Evolutionary conservation across 2,329 filamentous ascomycete species (phyloP).

Genomic region (Tolypocladium album): DNA sequence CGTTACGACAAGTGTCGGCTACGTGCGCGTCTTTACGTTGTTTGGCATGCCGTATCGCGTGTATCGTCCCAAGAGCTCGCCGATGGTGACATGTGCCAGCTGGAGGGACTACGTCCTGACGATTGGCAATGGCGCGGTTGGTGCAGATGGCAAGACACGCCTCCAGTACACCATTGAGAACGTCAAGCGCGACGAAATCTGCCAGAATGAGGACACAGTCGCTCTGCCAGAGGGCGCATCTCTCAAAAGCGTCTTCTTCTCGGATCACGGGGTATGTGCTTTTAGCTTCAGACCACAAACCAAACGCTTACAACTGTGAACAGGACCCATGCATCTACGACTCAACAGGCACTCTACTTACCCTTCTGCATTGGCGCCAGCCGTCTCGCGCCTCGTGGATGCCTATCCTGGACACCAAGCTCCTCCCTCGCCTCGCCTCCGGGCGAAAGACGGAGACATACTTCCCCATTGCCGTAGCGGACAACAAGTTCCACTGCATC

Average conservation of each 20-base stretch:
- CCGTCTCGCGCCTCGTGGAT: constrained; percentile 83
- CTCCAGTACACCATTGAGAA: constrained; percentile 91
- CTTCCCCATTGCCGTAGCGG: constrained; percentile 89
- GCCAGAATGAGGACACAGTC: constrained; percentile 86
- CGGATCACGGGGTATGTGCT: constrained; percentile 66
- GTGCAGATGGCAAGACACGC: constrained; percentile 64
- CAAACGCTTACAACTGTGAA: background rate
- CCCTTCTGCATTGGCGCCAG: constrained; percentile 82
- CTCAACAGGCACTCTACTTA: constrained; percentile 76
- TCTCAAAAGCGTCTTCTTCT: constrained; percentile 81
- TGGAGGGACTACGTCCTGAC: constrained; percentile 97
- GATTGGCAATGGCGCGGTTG: constrained; percentile 82
- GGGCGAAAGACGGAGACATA: constrained; percentile 85
- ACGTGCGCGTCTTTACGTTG: constrained; percentile 85
- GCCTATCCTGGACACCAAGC: constrained; percentile 80
- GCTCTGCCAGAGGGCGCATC: constrained; percentile 66
- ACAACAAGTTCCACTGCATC: constrained; percentile 93
- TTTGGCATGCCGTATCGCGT: constrained; percentile 85
- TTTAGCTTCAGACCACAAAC: too few relatives aligned
- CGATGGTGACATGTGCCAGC: constrained; percentile 84
- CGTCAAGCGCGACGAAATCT: constrained; percentile 85
- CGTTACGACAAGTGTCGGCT: constrained; percentile 75
- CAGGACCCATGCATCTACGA: constrained; percentile 95
- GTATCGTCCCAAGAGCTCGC: constrained; percentile 82
- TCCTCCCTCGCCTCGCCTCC: constrained; percentile 68